These are phyloP conservation scores for Nemania sp. DNA, from an alignment of 2,329 filamentous ascomycete genomes.

Conservation along the genomic window DNA sequence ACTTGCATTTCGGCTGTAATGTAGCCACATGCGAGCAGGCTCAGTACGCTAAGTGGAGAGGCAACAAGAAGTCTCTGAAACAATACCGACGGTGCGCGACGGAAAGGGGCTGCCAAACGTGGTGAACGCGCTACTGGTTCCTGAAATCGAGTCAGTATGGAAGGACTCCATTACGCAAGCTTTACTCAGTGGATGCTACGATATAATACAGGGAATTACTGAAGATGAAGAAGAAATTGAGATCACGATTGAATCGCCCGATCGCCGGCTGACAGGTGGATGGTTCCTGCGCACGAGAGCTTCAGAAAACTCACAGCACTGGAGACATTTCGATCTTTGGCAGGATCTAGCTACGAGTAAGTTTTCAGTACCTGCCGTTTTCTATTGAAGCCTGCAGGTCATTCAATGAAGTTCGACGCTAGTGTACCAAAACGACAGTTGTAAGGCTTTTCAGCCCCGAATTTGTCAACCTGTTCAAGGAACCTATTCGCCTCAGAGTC, in stretches of 20 bases:
- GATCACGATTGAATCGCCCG: neutral
- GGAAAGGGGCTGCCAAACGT: neutral
- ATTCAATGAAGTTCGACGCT: neutral
- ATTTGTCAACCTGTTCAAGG: constrained; percentile 1
- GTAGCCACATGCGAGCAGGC: neutral
- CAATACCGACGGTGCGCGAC: neutral
- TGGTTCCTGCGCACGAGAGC: neutral
- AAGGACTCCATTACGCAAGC: neutral
- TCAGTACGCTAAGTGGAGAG: neutral
- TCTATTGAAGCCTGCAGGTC: neutral
- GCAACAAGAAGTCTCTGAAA: neutral
- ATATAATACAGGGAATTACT: neutral
- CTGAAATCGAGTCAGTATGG: neutral
- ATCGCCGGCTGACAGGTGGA: neutral
- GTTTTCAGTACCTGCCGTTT: neutral
- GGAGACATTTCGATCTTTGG: constrained; percentile 1
- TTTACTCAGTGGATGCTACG: neutral
- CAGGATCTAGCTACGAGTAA: neutral
- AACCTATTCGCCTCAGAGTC: constrained; percentile 6
- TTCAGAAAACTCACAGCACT: neutral
- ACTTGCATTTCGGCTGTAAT: neutral
- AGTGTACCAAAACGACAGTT: neutral
- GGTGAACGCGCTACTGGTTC: neutral
- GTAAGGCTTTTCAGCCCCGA: neutral
- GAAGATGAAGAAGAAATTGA: neutral